Conservation (phyloP, 1,284 basidiomycete genomes). For the Afroboletus lepidellus region DNA sequence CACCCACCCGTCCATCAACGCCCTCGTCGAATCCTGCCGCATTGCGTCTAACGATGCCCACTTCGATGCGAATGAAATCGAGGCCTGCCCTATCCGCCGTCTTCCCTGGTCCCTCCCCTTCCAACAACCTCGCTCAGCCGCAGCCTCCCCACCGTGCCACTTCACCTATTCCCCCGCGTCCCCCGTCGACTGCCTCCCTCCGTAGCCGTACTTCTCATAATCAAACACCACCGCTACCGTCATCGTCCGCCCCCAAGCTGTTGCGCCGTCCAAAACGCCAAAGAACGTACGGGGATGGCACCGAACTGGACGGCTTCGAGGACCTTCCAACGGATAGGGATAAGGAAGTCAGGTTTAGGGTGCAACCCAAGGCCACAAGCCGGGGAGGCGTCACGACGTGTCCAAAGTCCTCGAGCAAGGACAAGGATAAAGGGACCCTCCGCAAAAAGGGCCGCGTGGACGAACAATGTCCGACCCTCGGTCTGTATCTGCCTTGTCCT, state of each 20-base stretch:
- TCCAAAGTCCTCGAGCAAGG: conserved; percentile 39
- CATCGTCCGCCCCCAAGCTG: conserved; percentile 58
- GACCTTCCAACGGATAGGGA: conserved; percentile 87
- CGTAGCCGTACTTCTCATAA: conserved; percentile 33
- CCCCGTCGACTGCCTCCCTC: conserved; percentile 46
- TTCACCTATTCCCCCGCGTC: conserved; percentile 58
- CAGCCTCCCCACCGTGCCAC: conserved; percentile 42
- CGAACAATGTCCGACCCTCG: conserved; percentile 34
- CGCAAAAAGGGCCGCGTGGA: conserved; percentile 52
- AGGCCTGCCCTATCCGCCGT: conserved; percentile 72
- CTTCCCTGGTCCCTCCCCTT: conserved; percentile 50
- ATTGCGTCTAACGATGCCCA: conserved; percentile 84
- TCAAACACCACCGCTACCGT: conserved; percentile 33
- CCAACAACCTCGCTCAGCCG: conserved; percentile 25
- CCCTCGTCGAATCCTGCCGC: conserved; percentile 73
- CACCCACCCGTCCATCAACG: conserved; percentile 73
- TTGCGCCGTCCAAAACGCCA: conserved; percentile 72
- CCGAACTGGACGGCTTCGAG: conserved; percentile 88
- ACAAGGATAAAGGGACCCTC: conserved; percentile 49
- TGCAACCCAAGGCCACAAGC: conserved; percentile 66
- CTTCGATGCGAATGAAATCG: conserved; percentile 65
- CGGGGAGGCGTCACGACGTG: conserved; percentile 56
- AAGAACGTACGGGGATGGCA: conserved; percentile 85
- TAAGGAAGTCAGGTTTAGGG: conserved; percentile 68
- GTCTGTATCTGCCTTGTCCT: conserved; percentile 35